Conservation (phyloP, 148 eudicot species). For the Bassia scoparia region DNA sequence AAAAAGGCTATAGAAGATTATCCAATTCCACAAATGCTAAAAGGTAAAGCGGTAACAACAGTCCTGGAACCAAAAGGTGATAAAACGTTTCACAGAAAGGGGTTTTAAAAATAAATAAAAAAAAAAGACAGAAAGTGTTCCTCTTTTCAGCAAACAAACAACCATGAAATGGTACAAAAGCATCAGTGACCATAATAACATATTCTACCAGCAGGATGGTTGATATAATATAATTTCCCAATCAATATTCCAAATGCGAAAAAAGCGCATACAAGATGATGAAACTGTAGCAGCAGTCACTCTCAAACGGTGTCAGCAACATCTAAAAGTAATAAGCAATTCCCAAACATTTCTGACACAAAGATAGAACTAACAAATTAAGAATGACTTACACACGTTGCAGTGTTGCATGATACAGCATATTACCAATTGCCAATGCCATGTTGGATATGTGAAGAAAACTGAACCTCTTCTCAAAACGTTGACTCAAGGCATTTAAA, state of each 20-base stretch:
- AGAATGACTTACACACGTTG: constrained; percentile 57
- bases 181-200: neutral
- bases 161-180: neutral
- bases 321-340: neutral
- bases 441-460: constrained; percentile 78
- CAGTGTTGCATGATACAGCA: constrained; percentile 76
- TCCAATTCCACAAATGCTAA: neutral
- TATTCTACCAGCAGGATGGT: neutral
- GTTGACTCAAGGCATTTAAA: constrained; percentile 63
- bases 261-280: neutral
- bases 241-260: neutral
- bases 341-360: neutral
- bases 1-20: neutral
- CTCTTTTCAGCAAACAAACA: neutral
- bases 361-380: neutral
- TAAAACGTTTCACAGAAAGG: neutral
- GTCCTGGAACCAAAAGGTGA: neutral
- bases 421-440: constrained; percentile 75
- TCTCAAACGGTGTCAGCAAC: constrained; percentile 1
- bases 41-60: neutral
- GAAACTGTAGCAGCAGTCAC: neutral
- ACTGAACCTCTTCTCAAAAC: constrained; percentile 78
- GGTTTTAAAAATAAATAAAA: too few species aligned
- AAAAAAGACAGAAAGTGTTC: neutral
- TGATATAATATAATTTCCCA: neutral